Evolutionary conservation across 164 flowering plant species (phyloP), one percentile per base, ranked within the genome.

Genomic region (Liriodendron chinense): DNA sequence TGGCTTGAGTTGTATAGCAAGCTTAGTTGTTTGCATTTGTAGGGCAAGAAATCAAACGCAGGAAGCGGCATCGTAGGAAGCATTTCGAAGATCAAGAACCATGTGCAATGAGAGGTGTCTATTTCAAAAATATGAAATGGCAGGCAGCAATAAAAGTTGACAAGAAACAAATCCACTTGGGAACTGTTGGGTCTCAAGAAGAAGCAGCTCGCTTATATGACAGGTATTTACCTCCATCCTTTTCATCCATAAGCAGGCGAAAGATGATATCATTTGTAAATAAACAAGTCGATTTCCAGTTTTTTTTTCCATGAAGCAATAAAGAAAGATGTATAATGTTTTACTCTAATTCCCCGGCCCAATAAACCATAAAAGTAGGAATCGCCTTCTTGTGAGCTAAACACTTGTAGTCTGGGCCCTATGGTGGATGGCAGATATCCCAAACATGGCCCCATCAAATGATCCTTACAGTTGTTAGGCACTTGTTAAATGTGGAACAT

Each of bases 111-210:
- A 87, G 98, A 85, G 99, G 99, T 68, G 99, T 96, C 65, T 96
- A 96, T 81, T 96, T 86, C 84, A 96, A 96, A 82, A 96, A 94
- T 74, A 86, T 92, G 97, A 92, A 92, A 87, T 96, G 99, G 99
- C 98, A 94, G 81, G 99, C 99, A 34, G 97, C 99, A 25, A 96
- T 96, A 59, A 94, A 96, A 85, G 99, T 96, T 23, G 98, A 94
- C 73, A 94, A 94, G 86, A 94, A 92, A 81, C 99, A 96, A 73
- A 96, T 96, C 75, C 99, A 96, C 82, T 85, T 96, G 77, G 98
- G 98, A 1, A 94, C 99, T 73, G 94, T 96, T 80, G 91, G 92
- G 47, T 87, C 97, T 28, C 97, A 91, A 82, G 96, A 87, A 80
- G 99, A 91, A 79, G 99, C 99, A 80, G 98, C 98, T 56, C 94